Evolutionary conservation across 148 eudicot genomes (phyloP).

Genomic region (Pharnaceum exiguum): DNA sequence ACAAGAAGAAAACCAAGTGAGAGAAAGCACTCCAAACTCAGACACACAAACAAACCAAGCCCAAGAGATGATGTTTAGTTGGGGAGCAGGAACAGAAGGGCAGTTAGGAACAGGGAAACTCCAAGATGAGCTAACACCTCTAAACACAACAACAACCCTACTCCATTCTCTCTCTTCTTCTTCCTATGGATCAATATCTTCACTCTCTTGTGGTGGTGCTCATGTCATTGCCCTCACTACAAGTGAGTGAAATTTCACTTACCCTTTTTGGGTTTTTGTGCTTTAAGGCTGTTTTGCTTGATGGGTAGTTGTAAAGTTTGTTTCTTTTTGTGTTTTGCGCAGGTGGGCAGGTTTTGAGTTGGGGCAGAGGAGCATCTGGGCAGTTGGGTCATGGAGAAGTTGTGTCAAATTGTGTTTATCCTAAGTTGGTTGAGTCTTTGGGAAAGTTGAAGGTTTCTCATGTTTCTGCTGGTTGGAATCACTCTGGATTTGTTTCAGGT

Average conservation of each 20-base stretch:
- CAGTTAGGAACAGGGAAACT: slow-evolving; percentile 61
- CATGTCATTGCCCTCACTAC: slow-evolving; percentile 76
- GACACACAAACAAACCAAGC: not conserved
- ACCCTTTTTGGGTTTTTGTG: not conserved
- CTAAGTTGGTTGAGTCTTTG: slow-evolving; percentile 41
- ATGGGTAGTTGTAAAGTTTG: not conserved
- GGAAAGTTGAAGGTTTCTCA: slow-evolving; percentile 31
- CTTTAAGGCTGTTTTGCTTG: not conserved
- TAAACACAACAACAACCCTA: slow-evolving; percentile 29
- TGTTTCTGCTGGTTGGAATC: slow-evolving; percentile 97
- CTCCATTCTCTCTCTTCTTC: slow-evolving; percentile 28
- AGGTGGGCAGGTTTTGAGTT: slow-evolving; percentile 76
- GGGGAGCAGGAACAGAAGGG: slow-evolving; percentile 99
- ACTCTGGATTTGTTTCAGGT: slow-evolving; percentile 98
- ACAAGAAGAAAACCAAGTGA: slow-evolving; percentile 12
- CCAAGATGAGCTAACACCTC: slow-evolving; percentile 66
- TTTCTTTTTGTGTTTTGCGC: slow-evolving; percentile 10
- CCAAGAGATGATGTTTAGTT: slow-evolving; percentile 59
- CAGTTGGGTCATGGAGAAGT: slow-evolving; percentile 79
- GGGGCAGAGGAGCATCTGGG: slow-evolving; percentile 95
- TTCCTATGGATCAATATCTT: slow-evolving; percentile 32
- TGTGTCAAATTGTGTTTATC: slow-evolving; percentile 37
- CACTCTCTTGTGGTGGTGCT: slow-evolving; percentile 88
- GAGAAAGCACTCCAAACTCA: slow-evolving; percentile 15
- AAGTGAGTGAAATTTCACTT: slow-evolving; percentile 25